Evolutionary conservation across 805 yeast species (phyloP), one percentile per base, ranked within the genome.

Genomic region (Yamadazyma sp.): DNA sequence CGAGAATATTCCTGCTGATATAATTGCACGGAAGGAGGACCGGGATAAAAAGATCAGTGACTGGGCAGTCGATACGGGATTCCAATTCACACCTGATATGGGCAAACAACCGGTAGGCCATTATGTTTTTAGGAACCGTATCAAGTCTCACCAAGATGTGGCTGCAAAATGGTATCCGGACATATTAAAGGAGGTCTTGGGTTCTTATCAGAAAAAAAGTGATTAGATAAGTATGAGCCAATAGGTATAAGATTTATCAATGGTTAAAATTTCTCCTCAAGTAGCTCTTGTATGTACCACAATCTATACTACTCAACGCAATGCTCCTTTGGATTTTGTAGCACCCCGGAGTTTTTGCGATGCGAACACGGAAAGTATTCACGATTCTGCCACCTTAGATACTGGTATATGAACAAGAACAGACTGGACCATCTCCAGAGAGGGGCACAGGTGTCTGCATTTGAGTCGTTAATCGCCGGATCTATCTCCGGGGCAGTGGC

Each of bases 401-500:
- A n/a, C n/a, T n/a, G n/a, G n/a, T n/a, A n/a, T n/a, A n/a, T n/a
- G n/a, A 15, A 28, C 11, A 9, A 10, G 31, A 14, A 6, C n/a
- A 29, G 59, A 32, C 59, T 57, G 30, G 78, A 77, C 48, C 78
- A 73, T 49, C 59, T 76, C 28, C 53, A 64, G 24, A 64, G 69
- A 44, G 82, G 82, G 8, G 71, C 78, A 6, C 64, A 73, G 14
- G 75, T 80, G 3, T 60, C 80, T 3, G 55, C 80, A 1, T 36
- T 48, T 5, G 75, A 78, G 47, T 77, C 91, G 4, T 53, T 80
- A 6, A 27, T 80, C 0, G 85, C 91, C 0, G 96, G 95, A 1
- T 79, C 85, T 0, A 46, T 74, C 0, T 80, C 93, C 0, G 95
- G 95, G 9, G 74, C 72, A 2, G 60, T 71, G 1, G 70, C 74